Conservation (phyloP, 1,284 basidiomycete species). For the Vanrija sp. region DNA sequence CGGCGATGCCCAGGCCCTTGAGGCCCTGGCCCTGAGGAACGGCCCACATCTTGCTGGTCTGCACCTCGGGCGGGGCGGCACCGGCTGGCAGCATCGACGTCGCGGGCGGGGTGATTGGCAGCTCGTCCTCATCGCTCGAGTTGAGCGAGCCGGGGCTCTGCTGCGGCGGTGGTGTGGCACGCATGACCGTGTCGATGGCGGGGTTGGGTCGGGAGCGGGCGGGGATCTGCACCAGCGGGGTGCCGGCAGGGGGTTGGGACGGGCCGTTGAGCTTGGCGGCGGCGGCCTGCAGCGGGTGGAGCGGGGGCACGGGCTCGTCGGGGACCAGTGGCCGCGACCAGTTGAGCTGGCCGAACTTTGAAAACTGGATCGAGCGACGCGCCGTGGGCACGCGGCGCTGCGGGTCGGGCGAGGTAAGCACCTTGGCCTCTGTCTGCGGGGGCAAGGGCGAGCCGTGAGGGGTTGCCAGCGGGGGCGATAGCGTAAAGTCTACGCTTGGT, state of each 20-base stretch:
- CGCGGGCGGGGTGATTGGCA: constrained; percentile 13
- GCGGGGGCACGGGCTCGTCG: neutral
- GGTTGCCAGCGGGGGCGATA: neutral
- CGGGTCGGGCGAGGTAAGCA: neutral
- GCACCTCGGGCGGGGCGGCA: neutral
- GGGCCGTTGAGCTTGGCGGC: neutral
- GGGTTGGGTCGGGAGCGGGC: constrained; percentile 5
- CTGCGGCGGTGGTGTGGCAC: constrained; percentile 2
- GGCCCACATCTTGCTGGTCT: constrained; percentile 11
- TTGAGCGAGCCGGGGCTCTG: constrained; percentile 9
- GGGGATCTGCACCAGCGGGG: neutral
- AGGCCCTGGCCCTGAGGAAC: constrained; percentile 15
- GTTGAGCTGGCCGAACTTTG: constrained; percentile 15
- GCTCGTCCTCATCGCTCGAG: constrained; percentile 17
- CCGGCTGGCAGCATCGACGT: constrained; percentile 4
- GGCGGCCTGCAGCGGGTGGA: neutral
- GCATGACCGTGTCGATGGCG: constrained; percentile 16
- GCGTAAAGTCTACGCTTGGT: neutral
- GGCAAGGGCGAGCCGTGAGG: neutral
- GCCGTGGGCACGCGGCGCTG: neutral
- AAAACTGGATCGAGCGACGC: constrained; percentile 4
- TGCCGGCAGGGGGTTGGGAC: constrained; percentile 1
- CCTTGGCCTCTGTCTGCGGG: neutral
- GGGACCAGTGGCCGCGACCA: constrained; percentile 25
- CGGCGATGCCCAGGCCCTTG: constrained; percentile 19